A percentile compares a stretch with the other conserved stretches of the same genome.
These are phyloP conservation scores for Triadica sebifera DNA, from an alignment of 345 rosid genomes.

Conservation along the genomic window DNA sequence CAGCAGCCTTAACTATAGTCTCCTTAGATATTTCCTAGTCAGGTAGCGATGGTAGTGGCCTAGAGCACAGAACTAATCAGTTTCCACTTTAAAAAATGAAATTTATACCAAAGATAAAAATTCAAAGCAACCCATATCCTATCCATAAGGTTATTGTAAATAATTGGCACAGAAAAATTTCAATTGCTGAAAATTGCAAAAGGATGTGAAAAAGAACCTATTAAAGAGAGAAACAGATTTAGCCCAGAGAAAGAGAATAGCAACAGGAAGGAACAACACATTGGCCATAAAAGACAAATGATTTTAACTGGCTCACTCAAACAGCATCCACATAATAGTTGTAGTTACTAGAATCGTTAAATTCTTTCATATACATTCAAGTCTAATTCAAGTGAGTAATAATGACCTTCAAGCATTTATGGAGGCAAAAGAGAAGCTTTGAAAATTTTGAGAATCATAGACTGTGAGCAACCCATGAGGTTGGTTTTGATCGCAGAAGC, in stretches of 20 bases:
- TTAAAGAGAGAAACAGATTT: conserved; percentile 94
- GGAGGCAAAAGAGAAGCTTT: too few species aligned
- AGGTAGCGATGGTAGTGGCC: conserved; percentile 92
- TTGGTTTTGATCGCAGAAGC: too few species aligned
- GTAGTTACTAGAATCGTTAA: conserved; percentile 46
- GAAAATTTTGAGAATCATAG: too few species aligned
- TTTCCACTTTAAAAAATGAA: background rate
- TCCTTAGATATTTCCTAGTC: conserved; percentile 79
- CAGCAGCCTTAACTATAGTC: conserved; percentile 49
- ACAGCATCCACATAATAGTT: conserved; percentile 66
- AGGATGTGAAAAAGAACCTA: conserved; percentile 43
- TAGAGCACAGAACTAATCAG: conserved; percentile 26
- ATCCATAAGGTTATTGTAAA: background rate
- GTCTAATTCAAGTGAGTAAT: too few species aligned
- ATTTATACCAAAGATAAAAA: background rate
- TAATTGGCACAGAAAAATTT: too few species aligned
- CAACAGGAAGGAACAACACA: conserved; percentile 67
- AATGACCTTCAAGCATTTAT: too few species aligned
- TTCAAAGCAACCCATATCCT: background rate
- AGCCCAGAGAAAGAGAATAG: conserved; percentile 87
- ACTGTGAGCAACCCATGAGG: too few species aligned
- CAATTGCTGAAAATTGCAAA: background rate
- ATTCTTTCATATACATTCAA: too few species aligned
- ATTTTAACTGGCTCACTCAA: conserved; percentile 79
- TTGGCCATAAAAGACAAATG: conserved; percentile 66